phyloP scores from a whole-genome alignment of 306 rosid genomes.

The Acacia melanoxylon region DNA sequence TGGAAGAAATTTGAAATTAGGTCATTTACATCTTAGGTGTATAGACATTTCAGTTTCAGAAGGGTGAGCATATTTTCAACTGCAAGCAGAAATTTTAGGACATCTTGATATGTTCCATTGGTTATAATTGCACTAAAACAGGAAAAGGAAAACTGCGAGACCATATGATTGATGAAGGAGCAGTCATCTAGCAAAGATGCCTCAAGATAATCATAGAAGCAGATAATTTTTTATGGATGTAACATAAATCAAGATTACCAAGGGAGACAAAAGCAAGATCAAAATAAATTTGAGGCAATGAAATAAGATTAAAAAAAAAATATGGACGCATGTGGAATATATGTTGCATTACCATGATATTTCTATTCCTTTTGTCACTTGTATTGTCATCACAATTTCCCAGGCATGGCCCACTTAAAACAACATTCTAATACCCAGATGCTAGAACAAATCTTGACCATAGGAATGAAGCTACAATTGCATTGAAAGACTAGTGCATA shows the following conservation, averaged over 20 bases:
- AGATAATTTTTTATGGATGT: not conserved
- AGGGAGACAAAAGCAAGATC: not conserved
- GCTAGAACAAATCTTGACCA: not conserved
- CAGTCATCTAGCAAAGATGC: not conserved
- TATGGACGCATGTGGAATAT: not conserved
- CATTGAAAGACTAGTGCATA: not conserved
- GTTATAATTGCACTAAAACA: not conserved
- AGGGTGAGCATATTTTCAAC: slow-evolving; percentile 1
- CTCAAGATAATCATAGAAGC: not conserved
- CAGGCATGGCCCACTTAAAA: not conserved
- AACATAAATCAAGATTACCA: slow-evolving; percentile 2
- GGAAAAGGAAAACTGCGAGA: not conserved
- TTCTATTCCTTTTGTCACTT: not conserved
- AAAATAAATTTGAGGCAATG: slow-evolving; percentile 10
- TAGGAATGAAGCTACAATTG: not conserved
- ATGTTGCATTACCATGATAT: slow-evolving; percentile 10
- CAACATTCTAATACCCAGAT: not conserved
- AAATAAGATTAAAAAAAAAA: not conserved
- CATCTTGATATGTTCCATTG: not conserved
- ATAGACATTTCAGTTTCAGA: slow-evolving; percentile 1
- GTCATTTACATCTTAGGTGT: slow-evolving; percentile 3
- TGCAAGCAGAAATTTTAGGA: slow-evolving; percentile 13
- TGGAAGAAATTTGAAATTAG: not conserved
- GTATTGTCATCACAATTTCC: not conserved
- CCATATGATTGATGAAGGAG: not conserved